phyloP scores from a whole-genome alignment of 2,329 filamentous ascomycete species.

The Colletotrichum spinosum region DNA sequence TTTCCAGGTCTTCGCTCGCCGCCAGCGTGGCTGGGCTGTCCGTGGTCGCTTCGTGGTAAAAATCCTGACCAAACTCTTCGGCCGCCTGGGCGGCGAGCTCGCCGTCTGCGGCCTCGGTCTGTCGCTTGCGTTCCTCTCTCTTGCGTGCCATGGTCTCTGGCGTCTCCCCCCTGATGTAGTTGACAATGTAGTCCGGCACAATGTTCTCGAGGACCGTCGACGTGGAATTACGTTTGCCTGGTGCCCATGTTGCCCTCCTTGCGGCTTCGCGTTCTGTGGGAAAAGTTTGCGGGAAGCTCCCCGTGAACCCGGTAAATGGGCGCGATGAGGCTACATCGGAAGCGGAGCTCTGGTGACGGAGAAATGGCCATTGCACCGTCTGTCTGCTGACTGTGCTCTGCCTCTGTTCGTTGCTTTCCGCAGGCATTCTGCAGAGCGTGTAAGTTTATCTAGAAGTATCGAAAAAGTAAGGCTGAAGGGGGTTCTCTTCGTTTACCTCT shows the following conservation, averaged over 20 bases:
- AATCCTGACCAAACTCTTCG: slow-evolving; percentile 15
- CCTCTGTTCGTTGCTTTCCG: slow-evolving; percentile 11
- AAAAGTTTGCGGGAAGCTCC: slow-evolving; percentile 30
- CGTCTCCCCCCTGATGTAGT: slow-evolving; percentile 67
- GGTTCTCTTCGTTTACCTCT: slow-evolving; percentile 24
- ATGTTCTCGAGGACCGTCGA: slow-evolving; percentile 48
- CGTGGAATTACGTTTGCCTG: slow-evolving; percentile 36
- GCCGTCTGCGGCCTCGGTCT: slow-evolving; percentile 44
- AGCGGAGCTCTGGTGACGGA: slow-evolving; percentile 34
- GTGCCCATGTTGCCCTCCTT: slow-evolving; percentile 37
- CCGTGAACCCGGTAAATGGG: slow-evolving; percentile 34
- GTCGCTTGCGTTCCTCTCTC: slow-evolving; percentile 49
- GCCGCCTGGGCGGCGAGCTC: slow-evolving; percentile 41
- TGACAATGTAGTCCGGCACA: slow-evolving; percentile 66
- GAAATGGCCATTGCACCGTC: slow-evolving; percentile 39
- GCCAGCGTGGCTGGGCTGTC: slow-evolving; percentile 13
- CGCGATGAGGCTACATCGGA: slow-evolving; percentile 34
- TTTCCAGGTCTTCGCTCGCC: slow-evolving; percentile 32
- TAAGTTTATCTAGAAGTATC: slow-evolving; percentile 10
- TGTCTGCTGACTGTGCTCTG: slow-evolving; percentile 36
- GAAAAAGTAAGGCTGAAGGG: neutral
- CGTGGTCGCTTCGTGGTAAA: slow-evolving; percentile 33
- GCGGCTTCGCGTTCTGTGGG: slow-evolving; percentile 16
- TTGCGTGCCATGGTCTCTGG: slow-evolving; percentile 63
- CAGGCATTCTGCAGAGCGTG: slow-evolving; percentile 13